These are phyloP conservation scores for Aureobasidium melanogenum DNA, from an alignment of 2,329 filamentous ascomycete genomes.

Conservation along the genomic window DNA sequence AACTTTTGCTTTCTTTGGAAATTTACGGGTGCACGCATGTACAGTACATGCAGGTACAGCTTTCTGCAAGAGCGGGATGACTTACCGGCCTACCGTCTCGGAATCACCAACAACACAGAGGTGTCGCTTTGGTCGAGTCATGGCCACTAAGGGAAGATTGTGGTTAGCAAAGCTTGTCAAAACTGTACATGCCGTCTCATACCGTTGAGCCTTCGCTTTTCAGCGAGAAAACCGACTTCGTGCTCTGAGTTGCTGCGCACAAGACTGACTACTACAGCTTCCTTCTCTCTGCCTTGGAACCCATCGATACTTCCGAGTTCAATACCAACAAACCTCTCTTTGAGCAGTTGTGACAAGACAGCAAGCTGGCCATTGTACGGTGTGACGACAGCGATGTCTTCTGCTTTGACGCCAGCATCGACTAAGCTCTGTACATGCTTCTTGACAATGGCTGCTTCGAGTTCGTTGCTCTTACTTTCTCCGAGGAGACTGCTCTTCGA, in stretches of 20 bases:
- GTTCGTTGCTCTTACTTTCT: slow-evolving; percentile 84
- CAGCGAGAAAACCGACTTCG: slow-evolving; percentile 87
- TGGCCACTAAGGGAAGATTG: slow-evolving; percentile 61
- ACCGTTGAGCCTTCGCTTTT: slow-evolving; percentile 91
- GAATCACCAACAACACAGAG: slow-evolving; percentile 88
- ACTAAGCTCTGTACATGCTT: slow-evolving; percentile 69
- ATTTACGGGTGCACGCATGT: neutral
- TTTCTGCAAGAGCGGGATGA: slow-evolving; percentile 20
- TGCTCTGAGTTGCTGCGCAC: slow-evolving; percentile 80
- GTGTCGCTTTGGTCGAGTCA: slow-evolving; percentile 89
- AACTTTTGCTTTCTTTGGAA: neutral
- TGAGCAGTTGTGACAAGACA: slow-evolving; percentile 64
- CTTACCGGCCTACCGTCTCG: slow-evolving; percentile 82
- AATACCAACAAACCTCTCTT: slow-evolving; percentile 71
- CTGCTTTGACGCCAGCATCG: slow-evolving; percentile 66
- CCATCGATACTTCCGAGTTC: slow-evolving; percentile 96
- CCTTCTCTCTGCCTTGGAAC: slow-evolving; percentile 89
- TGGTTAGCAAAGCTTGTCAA: neutral
- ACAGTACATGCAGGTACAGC: slow-evolving; percentile 14
- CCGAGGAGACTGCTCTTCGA: slow-evolving; percentile 56
- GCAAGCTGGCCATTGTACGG: slow-evolving; percentile 93
- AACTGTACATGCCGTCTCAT: slow-evolving; percentile 27
- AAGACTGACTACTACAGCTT: slow-evolving; percentile 87
- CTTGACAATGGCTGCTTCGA: slow-evolving; percentile 74
- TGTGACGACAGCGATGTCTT: slow-evolving; percentile 87